Base-by-base conservation (phyloP, 768 basidiomycete species). In the Mycena haematopus region DNA sequence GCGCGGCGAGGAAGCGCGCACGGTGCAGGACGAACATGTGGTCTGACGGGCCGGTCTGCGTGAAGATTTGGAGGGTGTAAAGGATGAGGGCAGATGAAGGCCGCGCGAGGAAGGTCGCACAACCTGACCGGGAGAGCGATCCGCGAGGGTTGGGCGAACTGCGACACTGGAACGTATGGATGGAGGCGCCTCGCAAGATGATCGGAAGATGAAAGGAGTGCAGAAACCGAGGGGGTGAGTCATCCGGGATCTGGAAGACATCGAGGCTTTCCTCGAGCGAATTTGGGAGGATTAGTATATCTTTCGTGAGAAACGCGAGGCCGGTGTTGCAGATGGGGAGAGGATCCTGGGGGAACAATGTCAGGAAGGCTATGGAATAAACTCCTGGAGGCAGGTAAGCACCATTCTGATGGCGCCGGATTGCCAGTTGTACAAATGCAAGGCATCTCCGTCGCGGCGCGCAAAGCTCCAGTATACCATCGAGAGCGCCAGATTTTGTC, bases 21-120 rank as follows among this genome's bases (percentile, higher is more conserved):
- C 57, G 65, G 33, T 49, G 22, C 25, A 59, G 19, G 56, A 66
- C 60, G 45, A 66, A 52, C 19, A 62, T 31, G 52, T 47, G 56
- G 14, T 56, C 31, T n/a, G 42, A 31, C 17, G 31, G 0, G n/a
- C 42, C 44, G 11, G 4, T 8, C 14, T 1, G 5, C 29, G 10
- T 35, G 24, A 11, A 13, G n/a, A 19, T n/a, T 19, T 56, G 42
- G 21, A 56, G 27, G 11, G 29, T 2, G 44, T 45, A 56, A 7
- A 56, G 42, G 25, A 55, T 11, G 21, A 55, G 13, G n/a, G 53
- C 46, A 36, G 21, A 19, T 1, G 17, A 35, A 6, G 60, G 27
- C 0, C 15, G 33, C 4, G 60, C 31, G 0, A 22, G n/a, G 27
- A 55, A 60, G 3, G 14, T 19, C 6, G 60, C 15, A 25, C n/a